These are phyloP conservation scores for Candida ipomoeae DNA, from an alignment of 805 yeast genomes.

Conservation along the genomic window DNA sequence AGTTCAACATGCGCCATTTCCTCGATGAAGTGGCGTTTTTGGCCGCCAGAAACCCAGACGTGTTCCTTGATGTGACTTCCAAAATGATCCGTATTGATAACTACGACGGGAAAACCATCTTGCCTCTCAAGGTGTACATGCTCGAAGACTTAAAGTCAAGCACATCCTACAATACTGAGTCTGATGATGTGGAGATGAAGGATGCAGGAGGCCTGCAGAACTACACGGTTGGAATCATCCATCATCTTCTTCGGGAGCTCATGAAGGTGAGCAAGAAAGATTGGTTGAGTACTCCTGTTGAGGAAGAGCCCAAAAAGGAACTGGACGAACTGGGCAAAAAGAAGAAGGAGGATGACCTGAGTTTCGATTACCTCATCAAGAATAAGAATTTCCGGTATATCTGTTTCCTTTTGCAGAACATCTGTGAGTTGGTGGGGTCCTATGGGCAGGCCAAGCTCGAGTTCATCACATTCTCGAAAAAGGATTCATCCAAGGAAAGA, in stretches of 20 bases:
- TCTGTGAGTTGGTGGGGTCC: slow-evolving; percentile 71
- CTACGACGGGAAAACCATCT: slow-evolving; percentile 33
- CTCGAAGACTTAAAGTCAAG: background rate
- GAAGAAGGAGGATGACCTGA: slow-evolving; percentile 11
- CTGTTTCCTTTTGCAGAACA: slow-evolving; percentile 60
- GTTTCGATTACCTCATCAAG: slow-evolving; percentile 24
- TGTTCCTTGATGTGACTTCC: slow-evolving; percentile 44
- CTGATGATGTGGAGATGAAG: slow-evolving; percentile 28
- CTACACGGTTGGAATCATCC: slow-evolving; percentile 54
- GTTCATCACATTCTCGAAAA: slow-evolving; percentile 72
- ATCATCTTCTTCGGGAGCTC: slow-evolving; percentile 58
- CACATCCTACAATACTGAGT: background rate
- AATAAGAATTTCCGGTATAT: slow-evolving; percentile 62
- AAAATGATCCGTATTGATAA: slow-evolving; percentile 41
- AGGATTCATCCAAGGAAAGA: slow-evolving; percentile 31
- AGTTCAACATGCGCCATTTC: slow-evolving; percentile 29
- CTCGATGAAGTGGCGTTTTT: slow-evolving; percentile 50
- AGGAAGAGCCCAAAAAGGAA: slow-evolving; percentile 3
- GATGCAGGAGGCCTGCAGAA: slow-evolving; percentile 17
- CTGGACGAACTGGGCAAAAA: background rate
- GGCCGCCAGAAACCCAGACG: slow-evolving; percentile 45
- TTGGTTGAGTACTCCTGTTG: slow-evolving; percentile 28
- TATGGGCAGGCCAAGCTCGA: slow-evolving; percentile 80
- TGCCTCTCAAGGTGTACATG: slow-evolving; percentile 21
- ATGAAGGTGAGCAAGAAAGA: slow-evolving; percentile 44